phyloP scores from a whole-genome alignment of 306 rosid species.

The Fragaria iinumae region DNA sequence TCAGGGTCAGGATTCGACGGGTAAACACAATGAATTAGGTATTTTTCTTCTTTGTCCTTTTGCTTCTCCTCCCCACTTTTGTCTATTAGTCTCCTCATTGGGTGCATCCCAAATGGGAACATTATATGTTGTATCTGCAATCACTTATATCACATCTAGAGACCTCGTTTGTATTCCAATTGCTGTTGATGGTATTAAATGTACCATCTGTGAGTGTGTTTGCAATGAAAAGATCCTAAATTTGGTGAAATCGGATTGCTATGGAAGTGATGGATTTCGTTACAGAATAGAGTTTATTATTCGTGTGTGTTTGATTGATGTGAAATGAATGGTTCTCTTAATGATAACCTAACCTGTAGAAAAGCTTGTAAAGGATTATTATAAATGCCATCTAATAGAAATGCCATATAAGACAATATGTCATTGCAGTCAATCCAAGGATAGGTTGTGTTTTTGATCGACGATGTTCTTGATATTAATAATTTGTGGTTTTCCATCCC shows the following conservation, averaged over 20 bases:
- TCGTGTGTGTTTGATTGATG: background rate
- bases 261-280: background rate
- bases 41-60: conserved; percentile 21
- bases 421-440: background rate
- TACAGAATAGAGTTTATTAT: background rate
- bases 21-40: conserved; percentile 45
- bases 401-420: background rate
- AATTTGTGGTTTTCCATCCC: background rate
- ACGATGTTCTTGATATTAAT: background rate
- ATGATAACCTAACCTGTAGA: background rate
- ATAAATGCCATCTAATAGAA: background rate
- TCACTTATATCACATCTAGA: background rate
- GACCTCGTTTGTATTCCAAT: background rate
- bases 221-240: background rate
- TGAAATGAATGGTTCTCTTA: background rate
- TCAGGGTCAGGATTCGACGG: conserved; percentile 53
- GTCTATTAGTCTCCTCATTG: background rate
- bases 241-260: background rate
- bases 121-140: background rate
- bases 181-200: background rate
- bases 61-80: background rate
- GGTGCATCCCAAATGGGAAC: background rate
- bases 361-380: background rate
- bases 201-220: background rate
- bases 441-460: background rate